Percentiles rank a stretch among this genome's conserved stretches.
phyloP scores from a whole-genome alignment of 148 eudicot species.

The Cornus florida region DNA sequence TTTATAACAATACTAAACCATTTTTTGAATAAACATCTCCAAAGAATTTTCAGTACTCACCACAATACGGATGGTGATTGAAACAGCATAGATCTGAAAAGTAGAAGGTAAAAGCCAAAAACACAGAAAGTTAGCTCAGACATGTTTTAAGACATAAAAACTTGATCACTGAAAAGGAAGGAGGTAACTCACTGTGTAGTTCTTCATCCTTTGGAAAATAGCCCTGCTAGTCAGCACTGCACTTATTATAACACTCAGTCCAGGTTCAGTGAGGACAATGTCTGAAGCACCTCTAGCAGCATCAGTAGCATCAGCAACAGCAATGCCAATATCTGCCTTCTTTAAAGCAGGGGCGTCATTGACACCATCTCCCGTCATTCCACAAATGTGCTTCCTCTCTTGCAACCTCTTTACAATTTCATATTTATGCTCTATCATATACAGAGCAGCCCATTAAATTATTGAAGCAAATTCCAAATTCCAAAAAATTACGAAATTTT shows the following conservation, averaged over 20 bases:
- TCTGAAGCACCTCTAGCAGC: conserved; percentile 76
- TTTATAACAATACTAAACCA: neutral
- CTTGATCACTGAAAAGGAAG: neutral
- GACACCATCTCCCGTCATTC: conserved; percentile 92
- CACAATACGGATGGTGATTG: conserved; percentile 72
- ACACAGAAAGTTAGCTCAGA: neutral
- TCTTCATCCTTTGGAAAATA: conserved; percentile 83
- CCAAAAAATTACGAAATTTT: neutral
- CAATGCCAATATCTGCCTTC: conserved; percentile 76
- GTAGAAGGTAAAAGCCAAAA: neutral
- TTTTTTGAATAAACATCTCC: neutral
- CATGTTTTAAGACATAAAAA: neutral
- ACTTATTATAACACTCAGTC: conserved; percentile 71
- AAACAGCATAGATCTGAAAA: conserved; percentile 62
- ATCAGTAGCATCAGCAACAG: conserved; percentile 77
- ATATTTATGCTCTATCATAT: conserved; percentile 59
- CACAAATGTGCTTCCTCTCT: conserved; percentile 72
- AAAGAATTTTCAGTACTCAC: conserved; percentile 35
- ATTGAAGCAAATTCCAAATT: neutral
- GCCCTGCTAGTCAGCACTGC: conserved; percentile 79
- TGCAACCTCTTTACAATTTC: conserved; percentile 80
- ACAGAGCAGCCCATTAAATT: neutral
- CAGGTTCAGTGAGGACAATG: conserved; percentile 81
- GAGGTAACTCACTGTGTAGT: conserved; percentile 56
- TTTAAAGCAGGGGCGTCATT: conserved; percentile 89